phyloP scores from a whole-genome alignment of 257 asterid species.

The Fraxinus excelsior region DNA sequence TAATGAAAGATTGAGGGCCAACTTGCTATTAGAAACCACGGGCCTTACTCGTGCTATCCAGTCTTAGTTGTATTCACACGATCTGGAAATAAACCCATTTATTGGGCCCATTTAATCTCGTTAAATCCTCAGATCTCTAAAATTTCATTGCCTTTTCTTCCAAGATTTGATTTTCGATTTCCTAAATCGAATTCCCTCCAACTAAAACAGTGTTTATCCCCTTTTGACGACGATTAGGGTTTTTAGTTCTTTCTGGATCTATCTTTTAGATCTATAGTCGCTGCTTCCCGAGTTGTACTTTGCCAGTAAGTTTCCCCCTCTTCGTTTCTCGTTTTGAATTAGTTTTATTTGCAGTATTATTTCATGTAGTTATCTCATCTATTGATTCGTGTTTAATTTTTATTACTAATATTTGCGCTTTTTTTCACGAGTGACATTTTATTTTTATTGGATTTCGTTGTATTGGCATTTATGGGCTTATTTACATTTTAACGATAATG shows the following conservation, averaged over 20 bases:
- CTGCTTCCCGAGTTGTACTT: neutral
- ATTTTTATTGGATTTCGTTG: neutral
- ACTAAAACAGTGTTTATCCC: neutral
- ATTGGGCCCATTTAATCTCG: constrained; percentile 13
- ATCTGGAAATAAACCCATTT: constrained; percentile 6
- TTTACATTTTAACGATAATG: neutral
- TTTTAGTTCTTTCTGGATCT: neutral
- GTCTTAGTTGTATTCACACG: neutral
- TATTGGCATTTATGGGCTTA: neutral
- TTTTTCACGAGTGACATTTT: neutral
- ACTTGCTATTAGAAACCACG: neutral
- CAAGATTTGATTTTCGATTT: neutral
- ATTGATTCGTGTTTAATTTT: neutral
- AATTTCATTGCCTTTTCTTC: neutral
- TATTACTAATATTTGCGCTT: neutral
- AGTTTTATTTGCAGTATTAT: neutral
- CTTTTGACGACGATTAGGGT: neutral
- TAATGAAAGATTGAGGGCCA: too few relatives aligned
- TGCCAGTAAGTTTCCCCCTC: constrained; percentile 25
- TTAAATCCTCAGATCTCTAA: constrained; percentile 1
- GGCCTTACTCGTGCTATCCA: neutral
- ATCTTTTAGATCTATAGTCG: neutral
- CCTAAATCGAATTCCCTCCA: neutral
- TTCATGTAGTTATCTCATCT: neutral
- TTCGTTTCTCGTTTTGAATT: neutral